Conservation (phyloP, 306 rosid genomes). For the Datisca glomerata region DNA sequence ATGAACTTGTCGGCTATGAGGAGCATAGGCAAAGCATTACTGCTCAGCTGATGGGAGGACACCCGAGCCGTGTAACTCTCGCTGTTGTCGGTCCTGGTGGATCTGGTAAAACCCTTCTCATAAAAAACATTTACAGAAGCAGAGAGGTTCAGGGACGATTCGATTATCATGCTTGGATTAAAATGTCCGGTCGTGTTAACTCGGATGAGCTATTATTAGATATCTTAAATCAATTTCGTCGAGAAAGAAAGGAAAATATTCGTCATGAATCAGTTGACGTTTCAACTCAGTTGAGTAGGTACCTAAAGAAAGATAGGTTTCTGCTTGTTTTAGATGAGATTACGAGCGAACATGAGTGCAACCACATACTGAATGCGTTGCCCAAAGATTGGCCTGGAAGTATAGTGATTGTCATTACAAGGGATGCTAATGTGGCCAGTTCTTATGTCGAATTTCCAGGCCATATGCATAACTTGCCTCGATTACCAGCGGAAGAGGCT, state of each 20-base stretch:
- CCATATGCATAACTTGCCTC: conserved; percentile 5
- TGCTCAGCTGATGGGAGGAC: neutral
- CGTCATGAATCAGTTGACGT: neutral
- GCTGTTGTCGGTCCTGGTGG: conserved; percentile 1
- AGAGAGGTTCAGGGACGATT: neutral
- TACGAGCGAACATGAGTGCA: neutral
- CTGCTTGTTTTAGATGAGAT: conserved; percentile 6
- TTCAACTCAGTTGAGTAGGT: neutral
- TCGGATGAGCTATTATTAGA: neutral
- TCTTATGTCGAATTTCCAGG: neutral
- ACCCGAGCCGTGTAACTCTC: neutral
- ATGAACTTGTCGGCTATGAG: neutral
- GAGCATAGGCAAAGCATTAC: neutral
- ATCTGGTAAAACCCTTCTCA: neutral
- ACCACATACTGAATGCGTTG: neutral
- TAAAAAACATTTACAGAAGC: neutral
- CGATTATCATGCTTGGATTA: conserved; percentile 6
- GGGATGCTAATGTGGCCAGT: neutral
- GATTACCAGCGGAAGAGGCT: neutral
- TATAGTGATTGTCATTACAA: conserved; percentile 1
- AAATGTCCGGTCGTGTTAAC: neutral
- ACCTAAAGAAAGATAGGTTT: neutral
- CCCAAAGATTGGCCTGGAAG: conserved; percentile 7
- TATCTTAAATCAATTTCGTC: neutral
- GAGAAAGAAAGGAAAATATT: neutral